These are phyloP conservation scores for Magnaporthiopsis rhizophila DNA, from an alignment of 2,329 filamentous ascomycete species.

Conservation along the genomic window DNA sequence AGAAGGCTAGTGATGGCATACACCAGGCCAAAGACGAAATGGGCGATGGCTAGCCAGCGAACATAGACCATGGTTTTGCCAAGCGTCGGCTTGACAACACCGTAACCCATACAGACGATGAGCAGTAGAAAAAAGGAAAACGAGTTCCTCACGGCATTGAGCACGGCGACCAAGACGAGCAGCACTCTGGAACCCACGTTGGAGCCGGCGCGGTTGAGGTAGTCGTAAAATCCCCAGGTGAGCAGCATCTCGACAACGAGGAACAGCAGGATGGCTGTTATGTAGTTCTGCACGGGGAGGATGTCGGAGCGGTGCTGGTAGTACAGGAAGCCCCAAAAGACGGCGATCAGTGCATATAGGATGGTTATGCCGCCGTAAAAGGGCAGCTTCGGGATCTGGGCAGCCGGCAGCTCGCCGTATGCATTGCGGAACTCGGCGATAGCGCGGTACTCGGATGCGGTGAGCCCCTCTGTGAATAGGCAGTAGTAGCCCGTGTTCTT, in stretches of 20 bases:
- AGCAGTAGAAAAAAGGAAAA: conserved; percentile 97
- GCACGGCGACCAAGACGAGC: conserved; percentile 82
- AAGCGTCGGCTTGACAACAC: conserved; percentile 88
- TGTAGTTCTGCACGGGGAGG: conserved; percentile 96
- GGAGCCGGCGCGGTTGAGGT: conserved; percentile 81
- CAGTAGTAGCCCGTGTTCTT: conserved; percentile 95
- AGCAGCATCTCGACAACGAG: conserved; percentile 93
- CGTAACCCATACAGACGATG: conserved; percentile 99
- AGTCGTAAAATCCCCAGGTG: conserved; percentile 99
- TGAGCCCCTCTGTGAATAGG: conserved; percentile 69
- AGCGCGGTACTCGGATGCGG: conserved; percentile 62
- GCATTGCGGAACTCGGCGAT: conserved; percentile 91
- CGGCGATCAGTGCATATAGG: conserved; percentile 78
- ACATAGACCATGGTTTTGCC: conserved; percentile 93
- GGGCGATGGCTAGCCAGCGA: conserved; percentile 79
- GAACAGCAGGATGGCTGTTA: conserved; percentile 92
- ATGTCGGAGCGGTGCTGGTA: conserved; percentile 92
- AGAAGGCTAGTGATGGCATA: conserved; percentile 87
- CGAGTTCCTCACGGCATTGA: conserved; percentile 91
- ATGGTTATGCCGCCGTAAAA: conserved; percentile 96
- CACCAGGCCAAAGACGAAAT: conserved; percentile 91
- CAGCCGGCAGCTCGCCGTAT: conserved; percentile 89
- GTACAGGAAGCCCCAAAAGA: conserved; percentile 92
- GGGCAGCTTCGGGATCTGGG: conserved; percentile 92
- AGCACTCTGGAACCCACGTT: conserved; percentile 77